These are phyloP conservation scores for Emmonsia crescens DNA, from an alignment of 2,329 filamentous ascomycete species.

Conservation along the genomic window DNA sequence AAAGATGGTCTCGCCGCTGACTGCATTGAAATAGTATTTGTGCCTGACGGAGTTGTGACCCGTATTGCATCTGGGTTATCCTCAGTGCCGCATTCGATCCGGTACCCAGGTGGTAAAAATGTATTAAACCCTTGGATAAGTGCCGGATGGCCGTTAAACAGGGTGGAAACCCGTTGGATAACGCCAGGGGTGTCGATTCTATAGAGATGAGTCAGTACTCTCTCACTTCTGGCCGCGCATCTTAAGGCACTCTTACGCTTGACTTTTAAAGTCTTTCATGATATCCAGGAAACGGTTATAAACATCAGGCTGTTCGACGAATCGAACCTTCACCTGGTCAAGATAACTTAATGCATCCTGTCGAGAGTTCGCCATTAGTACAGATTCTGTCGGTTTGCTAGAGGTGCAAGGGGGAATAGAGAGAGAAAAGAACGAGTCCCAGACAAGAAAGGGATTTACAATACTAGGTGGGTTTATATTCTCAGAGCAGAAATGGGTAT, in stretches of 20 bases:
- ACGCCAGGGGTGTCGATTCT: slow-evolving; percentile 94
- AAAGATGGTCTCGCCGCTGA: slow-evolving; percentile 28
- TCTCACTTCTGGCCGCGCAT: not conserved
- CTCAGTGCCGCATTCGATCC: slow-evolving; percentile 89
- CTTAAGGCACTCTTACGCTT: slow-evolving; percentile 55
- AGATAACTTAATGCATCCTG: slow-evolving; percentile 84
- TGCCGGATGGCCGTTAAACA: slow-evolving; percentile 91
- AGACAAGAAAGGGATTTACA: not conserved
- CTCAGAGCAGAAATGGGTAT: not conserved
- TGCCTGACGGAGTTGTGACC: slow-evolving; percentile 96
- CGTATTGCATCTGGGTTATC: slow-evolving; percentile 93
- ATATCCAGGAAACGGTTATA: slow-evolving; percentile 97
- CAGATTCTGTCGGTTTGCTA: not conserved
- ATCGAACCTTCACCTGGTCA: slow-evolving; percentile 97
- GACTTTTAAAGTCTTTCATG: slow-evolving; percentile 99
- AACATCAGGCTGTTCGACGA: slow-evolving; percentile 91
- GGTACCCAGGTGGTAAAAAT: slow-evolving; percentile 87
- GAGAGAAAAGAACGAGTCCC: not conserved
- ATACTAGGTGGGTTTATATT: not conserved
- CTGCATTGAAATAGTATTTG: slow-evolving; percentile 80
- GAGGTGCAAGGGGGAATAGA: not conserved
- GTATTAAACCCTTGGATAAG: slow-evolving; percentile 98
- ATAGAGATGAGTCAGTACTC: slow-evolving; percentile 15
- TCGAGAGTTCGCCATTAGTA: slow-evolving; percentile 32
- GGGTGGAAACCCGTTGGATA: slow-evolving; percentile 87